Evolutionary conservation across 2,329 filamentous ascomycete genomes (phyloP).

Genomic region (Cercospora sp.): DNA sequence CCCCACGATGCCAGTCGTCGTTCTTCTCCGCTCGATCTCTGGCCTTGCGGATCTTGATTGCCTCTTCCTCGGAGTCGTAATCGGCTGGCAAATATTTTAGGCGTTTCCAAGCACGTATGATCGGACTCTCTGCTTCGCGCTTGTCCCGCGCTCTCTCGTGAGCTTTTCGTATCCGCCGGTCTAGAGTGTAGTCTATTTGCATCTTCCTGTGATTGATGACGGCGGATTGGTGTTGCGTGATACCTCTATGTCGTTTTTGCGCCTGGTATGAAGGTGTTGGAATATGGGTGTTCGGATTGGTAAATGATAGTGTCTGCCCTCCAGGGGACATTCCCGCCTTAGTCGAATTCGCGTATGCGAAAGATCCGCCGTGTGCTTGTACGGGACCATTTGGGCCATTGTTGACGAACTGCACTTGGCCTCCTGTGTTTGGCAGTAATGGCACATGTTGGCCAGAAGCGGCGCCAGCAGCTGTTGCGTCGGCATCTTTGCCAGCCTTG

Average conservation of each 20-base stretch:
- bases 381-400: constrained; percentile 23
- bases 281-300: constrained; percentile 30
- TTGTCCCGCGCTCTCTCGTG: constrained; percentile 64
- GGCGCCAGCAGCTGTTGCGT: constrained; percentile 13
- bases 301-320: constrained; percentile 29
- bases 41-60: constrained; percentile 32
- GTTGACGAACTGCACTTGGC: constrained; percentile 33
- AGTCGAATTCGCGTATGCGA: constrained; percentile 10
- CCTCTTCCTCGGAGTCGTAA: constrained; percentile 51
- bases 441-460: constrained; percentile 36
- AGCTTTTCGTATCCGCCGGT: constrained; percentile 67
- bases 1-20: constrained; percentile 38
- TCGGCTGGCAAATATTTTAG: constrained; percentile 52
- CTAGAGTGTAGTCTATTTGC: constrained; percentile 78
- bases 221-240: constrained; percentile 78
- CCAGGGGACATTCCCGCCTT: constrained; percentile 24
- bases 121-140: constrained; percentile 64
- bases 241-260: constrained; percentile 64
- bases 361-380: neutral
- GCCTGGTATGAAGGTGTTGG: constrained; percentile 39
- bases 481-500: constrained; percentile 24
- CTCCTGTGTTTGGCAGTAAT: constrained; percentile 35
- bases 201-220: constrained; percentile 76
- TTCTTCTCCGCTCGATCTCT: constrained; percentile 40
- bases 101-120: constrained; percentile 66